Evolutionary conservation across 202 grass and related monocot species (phyloP).

Genomic region (Setaria italica): DNA sequence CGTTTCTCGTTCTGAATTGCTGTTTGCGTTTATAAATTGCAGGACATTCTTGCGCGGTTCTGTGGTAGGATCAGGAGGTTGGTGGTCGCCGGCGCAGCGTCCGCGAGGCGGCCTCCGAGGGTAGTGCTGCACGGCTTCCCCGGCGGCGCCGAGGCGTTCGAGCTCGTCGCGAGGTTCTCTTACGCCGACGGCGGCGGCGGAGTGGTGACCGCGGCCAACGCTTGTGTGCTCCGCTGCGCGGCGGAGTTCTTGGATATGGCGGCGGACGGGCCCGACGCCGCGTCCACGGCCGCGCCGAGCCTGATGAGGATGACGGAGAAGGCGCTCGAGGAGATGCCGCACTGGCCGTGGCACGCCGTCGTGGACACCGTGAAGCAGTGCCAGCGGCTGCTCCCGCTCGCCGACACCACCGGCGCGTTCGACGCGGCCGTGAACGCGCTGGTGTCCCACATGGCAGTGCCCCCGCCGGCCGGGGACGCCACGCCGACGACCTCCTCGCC

Average conservation of each 20-base stretch:
- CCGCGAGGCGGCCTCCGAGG: slow-evolving; percentile 47
- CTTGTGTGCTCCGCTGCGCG: slow-evolving; percentile 65
- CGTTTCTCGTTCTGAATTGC: slow-evolving; percentile 37
- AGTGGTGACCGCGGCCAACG: slow-evolving; percentile 63
- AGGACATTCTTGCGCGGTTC: slow-evolving; percentile 82
- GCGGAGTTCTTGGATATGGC: slow-evolving; percentile 80
- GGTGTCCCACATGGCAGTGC: slow-evolving; percentile 58
- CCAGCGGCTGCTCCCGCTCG: slow-evolving; percentile 61
- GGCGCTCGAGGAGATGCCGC: slow-evolving; percentile 67
- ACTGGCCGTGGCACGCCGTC: slow-evolving; percentile 79
- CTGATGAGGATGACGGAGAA: slow-evolving; percentile 60
- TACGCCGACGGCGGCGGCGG: slow-evolving; percentile 52
- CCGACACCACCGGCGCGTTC: slow-evolving; percentile 57
- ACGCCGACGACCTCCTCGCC: slow-evolving; percentile 82
- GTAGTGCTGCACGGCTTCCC: slow-evolving; percentile 71
- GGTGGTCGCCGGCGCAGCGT: slow-evolving; percentile 28
- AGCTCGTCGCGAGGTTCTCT: slow-evolving; percentile 78
- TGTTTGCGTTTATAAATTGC: slow-evolving; percentile 43
- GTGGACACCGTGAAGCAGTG: slow-evolving; percentile 76
- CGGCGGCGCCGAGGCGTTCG: slow-evolving; percentile 79
- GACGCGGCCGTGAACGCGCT: slow-evolving; percentile 60
- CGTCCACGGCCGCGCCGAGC: slow-evolving; percentile 46
- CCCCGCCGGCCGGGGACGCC: slow-evolving; percentile 44
- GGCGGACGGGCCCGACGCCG: neutral
- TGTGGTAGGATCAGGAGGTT: slow-evolving; percentile 55